Conservation (phyloP, 1,284 basidiomycete genomes). For the Acaromyces ingoldii region DNA sequence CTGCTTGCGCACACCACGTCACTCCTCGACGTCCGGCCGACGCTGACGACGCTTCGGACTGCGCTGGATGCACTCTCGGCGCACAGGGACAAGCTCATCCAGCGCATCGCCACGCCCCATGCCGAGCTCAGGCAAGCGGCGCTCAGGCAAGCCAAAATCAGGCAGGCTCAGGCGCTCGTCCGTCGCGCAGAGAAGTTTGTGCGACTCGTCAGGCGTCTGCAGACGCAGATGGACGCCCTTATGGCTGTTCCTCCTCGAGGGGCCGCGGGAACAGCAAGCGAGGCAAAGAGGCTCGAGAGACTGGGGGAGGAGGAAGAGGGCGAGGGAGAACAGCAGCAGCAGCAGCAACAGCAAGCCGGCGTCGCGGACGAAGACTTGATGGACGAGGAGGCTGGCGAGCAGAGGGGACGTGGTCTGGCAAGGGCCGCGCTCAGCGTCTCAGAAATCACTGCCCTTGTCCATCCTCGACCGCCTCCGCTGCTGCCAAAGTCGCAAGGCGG, state of each 20-base stretch:
- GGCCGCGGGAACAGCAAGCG: constrained; percentile 3
- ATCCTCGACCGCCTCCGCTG: no score
- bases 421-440: constrained; percentile 25
- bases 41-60: background rate
- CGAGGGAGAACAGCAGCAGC: constrained; percentile 8
- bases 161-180: constrained; percentile 18
- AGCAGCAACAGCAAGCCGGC: background rate
- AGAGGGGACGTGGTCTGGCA: constrained; percentile 25
- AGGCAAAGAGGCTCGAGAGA: background rate
- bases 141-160: background rate
- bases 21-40: background rate
- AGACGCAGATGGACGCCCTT: constrained; percentile 27
- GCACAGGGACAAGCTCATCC: background rate
- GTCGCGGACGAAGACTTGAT: constrained; percentile 1
- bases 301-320: constrained; percentile 1
- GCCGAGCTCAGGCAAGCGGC: background rate
- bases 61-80: background rate
- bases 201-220: constrained; percentile 19
- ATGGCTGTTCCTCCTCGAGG: no score
- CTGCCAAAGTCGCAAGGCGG: constrained; percentile 53
- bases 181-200: constrained; percentile 14
- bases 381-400: constrained; percentile 23
- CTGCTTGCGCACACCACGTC: constrained; percentile 2
- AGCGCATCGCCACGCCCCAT: background rate
- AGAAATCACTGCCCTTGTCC: no score